phyloP scores from a whole-genome alignment of 2,329 filamentous ascomycete genomes.

The Trichoderma sp. region DNA sequence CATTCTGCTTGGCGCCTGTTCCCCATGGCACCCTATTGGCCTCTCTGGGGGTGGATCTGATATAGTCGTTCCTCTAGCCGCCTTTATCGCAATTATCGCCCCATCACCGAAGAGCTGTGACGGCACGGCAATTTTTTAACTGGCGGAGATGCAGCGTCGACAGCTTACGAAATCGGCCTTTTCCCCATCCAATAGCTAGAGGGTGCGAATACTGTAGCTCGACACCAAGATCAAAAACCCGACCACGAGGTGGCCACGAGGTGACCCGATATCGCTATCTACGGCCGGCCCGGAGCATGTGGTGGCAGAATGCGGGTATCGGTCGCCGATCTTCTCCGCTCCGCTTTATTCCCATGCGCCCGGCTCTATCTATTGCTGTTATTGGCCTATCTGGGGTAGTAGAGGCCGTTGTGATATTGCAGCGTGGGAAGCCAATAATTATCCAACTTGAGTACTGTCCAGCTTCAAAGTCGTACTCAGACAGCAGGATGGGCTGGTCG shows the following conservation, averaged over 20 bases:
- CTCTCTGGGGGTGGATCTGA: slow-evolving; percentile 13
- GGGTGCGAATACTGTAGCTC: not conserved
- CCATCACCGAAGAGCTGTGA: slow-evolving; percentile 7
- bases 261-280: slow-evolving; percentile 21
- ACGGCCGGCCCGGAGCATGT: slow-evolving; percentile 12
- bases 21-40: slow-evolving; percentile 22
- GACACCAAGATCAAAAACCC: not conserved
- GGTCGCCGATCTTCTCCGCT: slow-evolving; percentile 18
- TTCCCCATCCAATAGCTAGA: not conserved
- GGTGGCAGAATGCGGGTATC: slow-evolving; percentile 17
- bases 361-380: not conserved
- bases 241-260: not conserved
- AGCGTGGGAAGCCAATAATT: not conserved
- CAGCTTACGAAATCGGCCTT: slow-evolving; percentile 5
- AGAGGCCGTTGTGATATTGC: not conserved
- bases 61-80: slow-evolving; percentile 12
- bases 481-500: not conserved
- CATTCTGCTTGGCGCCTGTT: slow-evolving; percentile 11
- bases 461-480: not conserved
- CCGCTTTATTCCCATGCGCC: slow-evolving; percentile 16
- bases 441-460: not conserved
- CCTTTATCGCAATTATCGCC: slow-evolving; percentile 14
- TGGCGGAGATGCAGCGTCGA: not conserved
- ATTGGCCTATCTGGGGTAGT: not conserved
- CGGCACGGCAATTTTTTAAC: not conserved